Evolutionary conservation across 176 grass and related monocot genomes (phyloP).

Genomic region (Melocanna baccifera): DNA sequence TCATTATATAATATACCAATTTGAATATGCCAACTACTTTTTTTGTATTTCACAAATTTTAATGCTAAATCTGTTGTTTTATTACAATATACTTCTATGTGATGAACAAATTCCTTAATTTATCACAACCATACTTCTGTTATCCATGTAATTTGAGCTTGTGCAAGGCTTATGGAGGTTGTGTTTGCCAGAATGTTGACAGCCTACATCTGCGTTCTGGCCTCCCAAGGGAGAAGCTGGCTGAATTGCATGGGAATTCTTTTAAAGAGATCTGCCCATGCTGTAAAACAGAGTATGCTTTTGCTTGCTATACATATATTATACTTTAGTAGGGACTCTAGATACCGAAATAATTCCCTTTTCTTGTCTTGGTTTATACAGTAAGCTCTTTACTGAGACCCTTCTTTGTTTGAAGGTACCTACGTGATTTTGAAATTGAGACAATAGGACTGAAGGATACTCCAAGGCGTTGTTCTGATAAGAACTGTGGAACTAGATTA

Average conservation of each 20-base stretch:
- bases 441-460: conserved; percentile 96
- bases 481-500: conserved; percentile 68
- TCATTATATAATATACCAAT: not conserved
- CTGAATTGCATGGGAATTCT: conserved; percentile 95
- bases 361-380: conserved; percentile 24
- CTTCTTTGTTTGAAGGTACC: conserved; percentile 57
- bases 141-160: conserved; percentile 30
- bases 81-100: not conserved
- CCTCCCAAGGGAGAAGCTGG: conserved; percentile 78
- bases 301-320: conserved; percentile 17
- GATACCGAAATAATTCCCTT: conserved; percentile 12
- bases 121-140: not conserved
- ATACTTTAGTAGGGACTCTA: not conserved
- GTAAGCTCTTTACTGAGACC: conserved; percentile 15
- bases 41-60: not conserved
- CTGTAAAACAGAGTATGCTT: conserved; percentile 84
- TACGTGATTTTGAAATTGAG: conserved; percentile 99
- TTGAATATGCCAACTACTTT: not conserved
- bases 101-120: not conserved
- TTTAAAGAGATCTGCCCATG: conserved; percentile 86
- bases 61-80: not conserved
- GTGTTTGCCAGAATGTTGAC: conserved; percentile 78
- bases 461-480: conserved; percentile 75
- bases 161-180: not conserved
- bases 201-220: conserved; percentile 95